phyloP scores from a whole-genome alignment of 2,329 filamentous ascomycete species.

The Capronia americana region DNA sequence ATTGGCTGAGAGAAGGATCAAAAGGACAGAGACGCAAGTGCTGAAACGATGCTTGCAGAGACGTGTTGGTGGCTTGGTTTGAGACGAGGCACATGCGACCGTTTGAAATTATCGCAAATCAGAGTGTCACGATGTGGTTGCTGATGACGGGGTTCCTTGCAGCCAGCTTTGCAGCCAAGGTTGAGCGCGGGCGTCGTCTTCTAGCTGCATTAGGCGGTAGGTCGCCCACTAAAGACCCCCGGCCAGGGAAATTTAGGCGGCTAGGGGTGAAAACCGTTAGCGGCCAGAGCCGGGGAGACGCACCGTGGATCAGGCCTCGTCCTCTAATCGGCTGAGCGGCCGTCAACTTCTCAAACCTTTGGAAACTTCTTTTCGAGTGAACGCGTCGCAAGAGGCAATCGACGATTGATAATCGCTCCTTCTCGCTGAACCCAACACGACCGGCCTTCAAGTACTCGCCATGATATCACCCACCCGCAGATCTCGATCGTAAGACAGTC shows the following conservation, averaged over 20 bases:
- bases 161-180: conserved; percentile 1
- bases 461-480: not conserved
- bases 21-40: not conserved
- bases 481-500: not conserved
- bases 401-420: not conserved
- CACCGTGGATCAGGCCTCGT: conserved; percentile 17
- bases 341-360: conserved; percentile 8
- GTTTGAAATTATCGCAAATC: conserved; percentile 6
- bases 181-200: not conserved
- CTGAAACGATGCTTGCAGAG: conserved; percentile 17
- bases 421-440: not conserved
- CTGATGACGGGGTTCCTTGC: conserved; percentile 8
- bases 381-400: conserved; percentile 13
- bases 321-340: not conserved
- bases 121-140: conserved; percentile 1
- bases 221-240: not conserved
- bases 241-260: not conserved
- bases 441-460: not conserved
- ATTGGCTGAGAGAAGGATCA: not conserved
- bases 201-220: conserved; percentile 18
- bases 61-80: conserved; percentile 16
- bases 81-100: conserved; percentile 8
- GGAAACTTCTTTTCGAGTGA: conserved; percentile 6
- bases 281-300: conserved; percentile 7
- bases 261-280: conserved; percentile 21